Evolutionary conservation across 768 basidiomycete genomes (phyloP).

Genomic region (Suillus subluteus): DNA sequence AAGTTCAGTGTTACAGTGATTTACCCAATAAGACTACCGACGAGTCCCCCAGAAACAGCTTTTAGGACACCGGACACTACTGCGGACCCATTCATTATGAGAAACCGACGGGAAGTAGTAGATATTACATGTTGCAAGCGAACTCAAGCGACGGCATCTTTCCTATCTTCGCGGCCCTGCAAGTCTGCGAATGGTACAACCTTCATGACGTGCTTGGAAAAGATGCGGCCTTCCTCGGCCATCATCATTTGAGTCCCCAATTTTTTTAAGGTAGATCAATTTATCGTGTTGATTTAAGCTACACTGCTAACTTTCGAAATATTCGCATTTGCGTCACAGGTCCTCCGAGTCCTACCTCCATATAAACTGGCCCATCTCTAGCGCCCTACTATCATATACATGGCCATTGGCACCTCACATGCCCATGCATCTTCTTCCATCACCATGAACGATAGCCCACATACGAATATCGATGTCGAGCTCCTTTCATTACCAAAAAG

Average conservation of each 20-base stretch:
- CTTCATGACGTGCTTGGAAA: conserved; percentile 12
- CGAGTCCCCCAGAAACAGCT: conserved; percentile 25
- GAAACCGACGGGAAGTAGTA: conserved; percentile 11
- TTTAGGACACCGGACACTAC: conserved; percentile 27
- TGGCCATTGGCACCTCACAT: not conserved
- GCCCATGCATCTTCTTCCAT: conserved; percentile 26
- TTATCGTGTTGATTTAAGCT: conserved; percentile 13
- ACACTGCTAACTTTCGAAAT: conserved; percentile 11
- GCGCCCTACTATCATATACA: not conserved
- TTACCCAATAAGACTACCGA: not conserved
- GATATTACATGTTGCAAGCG: not conserved
- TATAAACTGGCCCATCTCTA: not conserved
- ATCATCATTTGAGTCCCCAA: conserved; percentile 15
- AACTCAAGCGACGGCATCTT: conserved; percentile 22
- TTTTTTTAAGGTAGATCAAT: conserved; percentile 24
- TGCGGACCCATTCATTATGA: conserved; percentile 15
- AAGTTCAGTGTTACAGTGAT: conserved; percentile 14
- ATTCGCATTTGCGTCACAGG: conserved; percentile 18
- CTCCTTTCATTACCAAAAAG: conserved; percentile 44
- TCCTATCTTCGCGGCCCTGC: conserved; percentile 26
- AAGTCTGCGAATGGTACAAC: not conserved
- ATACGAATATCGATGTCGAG: conserved; percentile 51
- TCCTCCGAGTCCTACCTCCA: too few relatives aligned
- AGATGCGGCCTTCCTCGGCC: conserved; percentile 27
- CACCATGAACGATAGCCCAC: conserved; percentile 26